A percentile compares a stretch with the other conserved stretches of the same genome.
phyloP scores from a whole-genome alignment of 352 stramenopile species.

The Globisporangium canariense region DNA sequence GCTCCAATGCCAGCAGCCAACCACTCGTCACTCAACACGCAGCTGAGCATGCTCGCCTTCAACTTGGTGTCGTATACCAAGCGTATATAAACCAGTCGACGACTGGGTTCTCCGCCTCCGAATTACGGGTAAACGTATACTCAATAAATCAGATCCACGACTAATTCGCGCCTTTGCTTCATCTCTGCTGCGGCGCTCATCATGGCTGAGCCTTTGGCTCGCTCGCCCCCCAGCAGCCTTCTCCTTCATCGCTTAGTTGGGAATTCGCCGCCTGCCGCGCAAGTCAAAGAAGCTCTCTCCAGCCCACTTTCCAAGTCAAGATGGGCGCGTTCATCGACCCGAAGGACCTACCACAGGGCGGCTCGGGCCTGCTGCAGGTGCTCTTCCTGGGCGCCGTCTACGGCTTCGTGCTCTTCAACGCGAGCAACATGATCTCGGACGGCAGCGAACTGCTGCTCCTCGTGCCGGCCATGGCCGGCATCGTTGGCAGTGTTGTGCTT shows the following conservation, averaged over 20 bases:
- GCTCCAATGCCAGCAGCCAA: too few species aligned
- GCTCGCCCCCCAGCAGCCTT: background rate
- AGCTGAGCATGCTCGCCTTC: background rate
- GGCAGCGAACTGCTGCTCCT: slow-evolving; percentile 97
- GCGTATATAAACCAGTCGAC: background rate
- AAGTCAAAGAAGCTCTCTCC: background rate
- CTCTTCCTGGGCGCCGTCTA: slow-evolving; percentile 95
- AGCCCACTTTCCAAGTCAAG: background rate
- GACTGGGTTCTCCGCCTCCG: too few species aligned
- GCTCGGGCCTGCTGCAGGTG: slow-evolving; percentile 86
- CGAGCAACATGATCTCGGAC: slow-evolving; percentile 97
- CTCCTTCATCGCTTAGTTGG: slow-evolving; percentile 11
- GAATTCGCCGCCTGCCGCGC: slow-evolving; percentile 12
- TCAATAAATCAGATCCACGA: background rate
- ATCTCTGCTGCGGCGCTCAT: background rate
- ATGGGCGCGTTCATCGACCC: slow-evolving; percentile 84
- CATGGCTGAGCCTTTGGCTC: background rate
- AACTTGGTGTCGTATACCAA: background rate
- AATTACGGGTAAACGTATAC: background rate
- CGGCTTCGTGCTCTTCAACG: slow-evolving; percentile 96
- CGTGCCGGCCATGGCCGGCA: slow-evolving; percentile 92
- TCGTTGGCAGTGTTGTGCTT: slow-evolving; percentile 96
- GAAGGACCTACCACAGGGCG: slow-evolving; percentile 71
- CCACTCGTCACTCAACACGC: background rate
- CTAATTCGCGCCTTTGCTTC: background rate